Conservation (phyloP, 2,329 filamentous ascomycete species). For the Curvularia verruculosa region DNA sequence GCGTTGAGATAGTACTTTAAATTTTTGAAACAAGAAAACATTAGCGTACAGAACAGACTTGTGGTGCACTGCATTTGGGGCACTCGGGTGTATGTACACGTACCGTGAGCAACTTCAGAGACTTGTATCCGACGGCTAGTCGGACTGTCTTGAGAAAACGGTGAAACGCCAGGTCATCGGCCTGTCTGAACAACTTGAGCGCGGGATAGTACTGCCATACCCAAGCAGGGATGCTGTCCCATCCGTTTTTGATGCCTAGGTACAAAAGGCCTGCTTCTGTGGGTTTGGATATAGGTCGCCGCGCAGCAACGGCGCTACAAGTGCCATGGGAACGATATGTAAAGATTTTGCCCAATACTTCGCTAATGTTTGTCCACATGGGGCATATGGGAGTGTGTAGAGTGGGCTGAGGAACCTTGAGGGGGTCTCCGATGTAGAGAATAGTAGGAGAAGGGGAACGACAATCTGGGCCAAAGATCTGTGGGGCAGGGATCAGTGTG, state of each 20-base stretch:
- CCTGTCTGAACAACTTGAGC: background rate
- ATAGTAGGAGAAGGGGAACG: conserved; percentile 38
- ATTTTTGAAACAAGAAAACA: background rate
- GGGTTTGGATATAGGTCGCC: background rate
- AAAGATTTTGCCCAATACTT: background rate
- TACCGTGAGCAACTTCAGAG: background rate
- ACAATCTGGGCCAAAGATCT: conserved; percentile 42
- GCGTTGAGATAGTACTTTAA: background rate
- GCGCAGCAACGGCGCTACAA: background rate
- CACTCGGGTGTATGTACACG: too few relatives aligned
- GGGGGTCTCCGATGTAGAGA: conserved; percentile 31
- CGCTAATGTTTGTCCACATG: background rate
- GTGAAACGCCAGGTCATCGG: background rate
- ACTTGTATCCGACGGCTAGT: background rate
- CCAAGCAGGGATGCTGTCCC: background rate
- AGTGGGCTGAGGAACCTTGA: background rate
- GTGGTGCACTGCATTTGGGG: too few relatives aligned
- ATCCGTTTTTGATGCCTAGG: background rate
- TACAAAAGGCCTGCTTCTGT: background rate
- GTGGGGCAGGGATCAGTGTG: background rate
- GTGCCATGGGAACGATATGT: background rate
- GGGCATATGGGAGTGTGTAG: conserved; percentile 4
- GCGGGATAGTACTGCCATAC: background rate
- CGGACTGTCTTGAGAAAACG: background rate
- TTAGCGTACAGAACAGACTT: background rate